Percentiles rank a stretch among this genome's conserved stretches.
These are phyloP conservation scores for Parasarocladium wereldwijsianum DNA, from an alignment of 2,329 filamentous ascomycete genomes.

Conservation along the genomic window DNA sequence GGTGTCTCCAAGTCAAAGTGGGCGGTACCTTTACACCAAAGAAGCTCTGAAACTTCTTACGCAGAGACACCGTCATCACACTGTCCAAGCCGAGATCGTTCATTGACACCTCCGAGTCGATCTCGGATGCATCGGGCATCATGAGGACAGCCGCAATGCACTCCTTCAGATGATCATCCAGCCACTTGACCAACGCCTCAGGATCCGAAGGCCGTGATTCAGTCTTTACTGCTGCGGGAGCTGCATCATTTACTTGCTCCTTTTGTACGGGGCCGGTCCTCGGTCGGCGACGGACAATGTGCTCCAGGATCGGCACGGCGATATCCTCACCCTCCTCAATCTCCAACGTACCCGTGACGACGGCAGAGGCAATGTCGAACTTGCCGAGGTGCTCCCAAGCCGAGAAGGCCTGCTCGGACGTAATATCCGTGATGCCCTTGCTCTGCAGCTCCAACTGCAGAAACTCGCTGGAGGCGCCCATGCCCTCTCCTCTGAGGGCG, in stretches of 20 bases:
- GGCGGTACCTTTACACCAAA: slow-evolving; percentile 5
- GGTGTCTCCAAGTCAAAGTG: slow-evolving; percentile 5
- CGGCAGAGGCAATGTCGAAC: slow-evolving; percentile 5
- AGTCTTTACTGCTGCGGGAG: background rate
- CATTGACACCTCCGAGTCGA: slow-evolving; percentile 1
- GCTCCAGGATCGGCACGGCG: slow-evolving; percentile 1
- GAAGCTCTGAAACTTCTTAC: slow-evolving; percentile 2
- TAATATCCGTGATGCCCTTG: slow-evolving; percentile 7
- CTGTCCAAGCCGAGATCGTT: slow-evolving; percentile 5
- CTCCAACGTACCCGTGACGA: slow-evolving; percentile 5
- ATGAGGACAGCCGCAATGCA: slow-evolving; percentile 1
- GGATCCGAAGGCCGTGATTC: background rate
- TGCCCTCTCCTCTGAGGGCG: slow-evolving; percentile 5
- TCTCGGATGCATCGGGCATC: slow-evolving; percentile 1
- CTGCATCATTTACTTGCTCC: background rate
- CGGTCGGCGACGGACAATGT: slow-evolving; percentile 5
- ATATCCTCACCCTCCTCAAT: slow-evolving; percentile 5
- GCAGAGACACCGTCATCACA: slow-evolving; percentile 5
- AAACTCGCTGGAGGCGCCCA: slow-evolving; percentile 6
- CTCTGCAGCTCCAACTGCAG: slow-evolving; percentile 5
- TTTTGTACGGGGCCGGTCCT: background rate
- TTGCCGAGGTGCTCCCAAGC: slow-evolving; percentile 6
- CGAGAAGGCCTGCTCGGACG: slow-evolving; percentile 5
- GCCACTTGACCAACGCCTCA: slow-evolving; percentile 1
- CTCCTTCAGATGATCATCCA: slow-evolving; percentile 1